These are phyloP conservation scores for Poa annua DNA, from an alignment of 176 grass and related monocot species.

Conservation along the genomic window DNA sequence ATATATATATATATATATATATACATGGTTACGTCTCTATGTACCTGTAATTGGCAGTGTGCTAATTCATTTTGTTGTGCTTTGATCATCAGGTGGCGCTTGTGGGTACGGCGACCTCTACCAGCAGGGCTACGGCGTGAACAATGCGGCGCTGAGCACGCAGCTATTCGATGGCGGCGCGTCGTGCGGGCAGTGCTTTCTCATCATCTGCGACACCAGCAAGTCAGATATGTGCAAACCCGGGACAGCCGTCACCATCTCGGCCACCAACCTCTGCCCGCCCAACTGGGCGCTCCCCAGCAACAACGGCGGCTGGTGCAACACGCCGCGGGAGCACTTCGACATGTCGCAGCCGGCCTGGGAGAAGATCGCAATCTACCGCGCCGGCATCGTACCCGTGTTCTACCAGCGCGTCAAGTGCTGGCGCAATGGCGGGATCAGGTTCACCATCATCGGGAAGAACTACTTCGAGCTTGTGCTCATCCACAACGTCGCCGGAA, in stretches of 20 bases:
- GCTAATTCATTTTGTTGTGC: too few species aligned
- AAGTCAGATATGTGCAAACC: constrained; percentile 36
- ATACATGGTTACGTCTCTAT: too few species aligned
- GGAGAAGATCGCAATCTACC: constrained; percentile 60
- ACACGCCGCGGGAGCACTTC: constrained; percentile 78
- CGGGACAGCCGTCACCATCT: constrained; percentile 44
- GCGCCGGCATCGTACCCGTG: constrained; percentile 77
- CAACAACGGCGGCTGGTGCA: constrained; percentile 80
- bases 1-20: too few species aligned
- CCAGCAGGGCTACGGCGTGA: constrained; percentile 34
- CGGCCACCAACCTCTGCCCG: constrained; percentile 83
- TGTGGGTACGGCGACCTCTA: constrained; percentile 86
- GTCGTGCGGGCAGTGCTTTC: constrained; percentile 73
- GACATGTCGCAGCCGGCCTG: constrained; percentile 78
- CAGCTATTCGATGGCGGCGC: constrained; percentile 24
- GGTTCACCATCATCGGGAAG: constrained; percentile 72
- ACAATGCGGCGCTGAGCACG: constrained; percentile 55
- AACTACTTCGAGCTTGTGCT: constrained; percentile 90
- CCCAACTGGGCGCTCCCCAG: constrained; percentile 64
- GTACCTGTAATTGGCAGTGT: too few species aligned
- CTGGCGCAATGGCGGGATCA: constrained; percentile 65
- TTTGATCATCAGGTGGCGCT: constrained; percentile 53
- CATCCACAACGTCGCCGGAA: constrained; percentile 70
- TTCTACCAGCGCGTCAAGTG: constrained; percentile 61
- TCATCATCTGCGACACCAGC: constrained; percentile 50